Evolutionary conservation across 352 stramenopile species (phyloP), one percentile per base, ranked within the genome.

Genomic region (Pythium volutum): DNA sequence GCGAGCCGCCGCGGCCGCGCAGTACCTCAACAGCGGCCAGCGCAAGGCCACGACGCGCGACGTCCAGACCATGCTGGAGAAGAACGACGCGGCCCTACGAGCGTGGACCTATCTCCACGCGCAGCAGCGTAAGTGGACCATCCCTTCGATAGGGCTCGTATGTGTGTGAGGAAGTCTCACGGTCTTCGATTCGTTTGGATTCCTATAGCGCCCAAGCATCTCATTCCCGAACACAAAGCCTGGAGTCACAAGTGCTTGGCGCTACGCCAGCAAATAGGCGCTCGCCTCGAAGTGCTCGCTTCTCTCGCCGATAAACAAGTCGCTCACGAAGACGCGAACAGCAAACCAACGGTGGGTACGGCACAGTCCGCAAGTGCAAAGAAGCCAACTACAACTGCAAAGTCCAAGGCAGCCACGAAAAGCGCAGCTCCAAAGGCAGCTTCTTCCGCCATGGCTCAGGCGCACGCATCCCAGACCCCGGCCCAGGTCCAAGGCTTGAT

Each of bases 51-150:
- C 81, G 20, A 74, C 74, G 23, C 69, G 60, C 14, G 85, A 94
- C 56, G 89, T 94, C 9, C 83, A 94, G 57, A 64, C 67, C 39
- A 89, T 93, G 81, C 73, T 94, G n/a, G 83, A 94, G 59, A 92
- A 92, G 68, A 94, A 94, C 61, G 85, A 94, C 57, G 70, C 74
- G 18, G 81, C 82, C n/a, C 55, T 94, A 4, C 79, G 77, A 42
- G 76, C 74, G 34, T 94, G 85, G 85, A 88, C 81, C 11, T 67
- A 70, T 39, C 77, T 94, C 25, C 78, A 91, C 41, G 75, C 84
- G 22, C 81, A 90, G 55, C 75, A 92, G 42, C 85, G 85, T 94
- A 75, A 48, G 81, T 77, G 38, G 6, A 51, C 1, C 6, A 4
- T 39, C 4, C 11, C 18, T 9, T 42, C 5, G 8, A 2, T 26